These are phyloP conservation scores for Aquilaria sinensis DNA, from an alignment of 345 rosid genomes.

Conservation along the genomic window DNA sequence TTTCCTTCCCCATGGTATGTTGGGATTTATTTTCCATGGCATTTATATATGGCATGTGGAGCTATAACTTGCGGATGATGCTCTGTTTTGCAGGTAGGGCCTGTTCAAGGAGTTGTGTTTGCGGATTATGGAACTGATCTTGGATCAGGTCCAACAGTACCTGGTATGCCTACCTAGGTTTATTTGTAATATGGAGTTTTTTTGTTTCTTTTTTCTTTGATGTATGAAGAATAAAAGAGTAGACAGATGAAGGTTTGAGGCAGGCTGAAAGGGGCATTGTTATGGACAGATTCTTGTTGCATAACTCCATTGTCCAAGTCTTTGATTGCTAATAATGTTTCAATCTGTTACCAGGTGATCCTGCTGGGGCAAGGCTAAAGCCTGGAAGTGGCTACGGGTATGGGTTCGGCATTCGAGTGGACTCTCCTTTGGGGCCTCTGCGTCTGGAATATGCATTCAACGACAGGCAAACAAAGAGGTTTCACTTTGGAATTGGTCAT, in stretches of 20 bases:
- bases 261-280: too few species aligned
- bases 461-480: conserved; percentile 51
- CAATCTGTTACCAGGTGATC: conserved; percentile 51
- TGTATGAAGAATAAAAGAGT: too few species aligned
- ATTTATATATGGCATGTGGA: conserved; percentile 1
- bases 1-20: conserved; percentile 81
- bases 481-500: conserved; percentile 92
- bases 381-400: conserved; percentile 93
- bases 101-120: conserved; percentile 80
- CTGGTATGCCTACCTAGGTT: conserved; percentile 38
- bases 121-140: conserved; percentile 89
- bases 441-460: conserved; percentile 85
- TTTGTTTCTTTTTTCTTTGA: neutral
- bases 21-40: neutral
- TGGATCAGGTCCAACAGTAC: conserved; percentile 74
- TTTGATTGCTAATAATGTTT: neutral
- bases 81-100: conserved; percentile 55
- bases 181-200: conserved; percentile 10
- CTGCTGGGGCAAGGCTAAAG: conserved; percentile 89
- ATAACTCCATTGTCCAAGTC: neutral
- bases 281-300: neutral
- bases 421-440: conserved; percentile 84
- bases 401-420: conserved; percentile 79
- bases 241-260: too few species aligned
- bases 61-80: neutral